Conservation (phyloP, 257 asterid species). For the Plantago ovata region DNA sequence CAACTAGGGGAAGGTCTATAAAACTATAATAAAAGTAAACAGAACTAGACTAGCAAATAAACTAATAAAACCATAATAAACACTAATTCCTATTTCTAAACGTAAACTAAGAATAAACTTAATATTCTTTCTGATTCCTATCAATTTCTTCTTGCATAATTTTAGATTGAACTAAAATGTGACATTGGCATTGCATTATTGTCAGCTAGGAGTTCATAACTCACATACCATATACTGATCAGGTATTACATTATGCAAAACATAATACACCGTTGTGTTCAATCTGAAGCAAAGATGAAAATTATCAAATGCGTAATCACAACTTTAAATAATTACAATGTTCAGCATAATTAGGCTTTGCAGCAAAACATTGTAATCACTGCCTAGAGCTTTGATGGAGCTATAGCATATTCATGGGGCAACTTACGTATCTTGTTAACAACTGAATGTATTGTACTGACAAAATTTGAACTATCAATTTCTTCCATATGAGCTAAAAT, state of each 20-base stretch:
- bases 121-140: not conserved
- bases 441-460: not conserved
- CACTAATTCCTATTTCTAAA: too few species aligned
- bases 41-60: too few species aligned
- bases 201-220: constrained; percentile 4
- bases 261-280: not conserved
- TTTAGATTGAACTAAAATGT: not conserved
- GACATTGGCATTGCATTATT: not conserved
- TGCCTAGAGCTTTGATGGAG: not conserved
- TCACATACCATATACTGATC: not conserved
- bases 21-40: too few species aligned
- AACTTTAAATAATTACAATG: constrained; percentile 1
- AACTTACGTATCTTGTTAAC: not conserved
- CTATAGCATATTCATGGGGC: not conserved
- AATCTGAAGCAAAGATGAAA: constrained; percentile 1
- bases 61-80: too few species aligned
- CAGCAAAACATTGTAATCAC: not conserved
- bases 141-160: not conserved
- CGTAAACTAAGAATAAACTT: too few species aligned
- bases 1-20: too few species aligned
- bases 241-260: not conserved
- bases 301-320: constrained; percentile 6
- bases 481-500: not conserved
- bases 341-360: too few species aligned
- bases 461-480: not conserved